Conservation (phyloP, 169 alveolate species). For the Eimeria sp. region DNA sequence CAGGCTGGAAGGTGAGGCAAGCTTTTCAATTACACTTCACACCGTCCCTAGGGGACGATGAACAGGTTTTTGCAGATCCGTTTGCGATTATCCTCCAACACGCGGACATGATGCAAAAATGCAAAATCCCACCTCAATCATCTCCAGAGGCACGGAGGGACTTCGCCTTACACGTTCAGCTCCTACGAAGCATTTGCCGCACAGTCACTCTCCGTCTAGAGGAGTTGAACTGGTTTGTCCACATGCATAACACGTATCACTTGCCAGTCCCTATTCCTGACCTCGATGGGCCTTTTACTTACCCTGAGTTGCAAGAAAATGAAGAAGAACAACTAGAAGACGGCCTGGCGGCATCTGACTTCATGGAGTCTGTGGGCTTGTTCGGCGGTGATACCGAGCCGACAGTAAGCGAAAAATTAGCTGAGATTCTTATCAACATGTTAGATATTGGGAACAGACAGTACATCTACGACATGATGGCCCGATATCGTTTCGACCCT, state of each 20-base stretch:
- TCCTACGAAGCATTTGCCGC: conserved; percentile 12
- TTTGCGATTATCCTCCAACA: not conserved
- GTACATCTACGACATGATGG: not conserved
- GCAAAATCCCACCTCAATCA: not conserved
- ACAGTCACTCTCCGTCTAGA: not conserved
- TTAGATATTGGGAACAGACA: not conserved
- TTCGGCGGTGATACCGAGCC: not conserved
- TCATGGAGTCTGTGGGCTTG: not conserved
- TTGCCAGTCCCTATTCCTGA: not conserved
- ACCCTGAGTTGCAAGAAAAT: not conserved
- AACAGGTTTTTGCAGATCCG: not conserved
- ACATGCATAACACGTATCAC: not conserved
- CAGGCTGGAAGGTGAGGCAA: not conserved
- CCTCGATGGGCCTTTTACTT: not conserved
- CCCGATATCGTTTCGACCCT: not conserved
- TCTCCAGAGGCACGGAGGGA: not conserved
- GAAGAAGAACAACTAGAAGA: not conserved
- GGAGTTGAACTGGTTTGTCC: not conserved
- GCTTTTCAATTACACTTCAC: not conserved
- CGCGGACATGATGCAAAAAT: not conserved
- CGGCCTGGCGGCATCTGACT: not conserved
- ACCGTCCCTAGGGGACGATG: conserved; percentile 2
- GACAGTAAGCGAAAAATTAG: not conserved
- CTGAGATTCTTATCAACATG: not conserved
- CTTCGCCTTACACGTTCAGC: not conserved